These are phyloP conservation scores for Plasmodium knowlesi DNA, from an alignment of 169 alveolate species.

Conservation along the genomic window DNA sequence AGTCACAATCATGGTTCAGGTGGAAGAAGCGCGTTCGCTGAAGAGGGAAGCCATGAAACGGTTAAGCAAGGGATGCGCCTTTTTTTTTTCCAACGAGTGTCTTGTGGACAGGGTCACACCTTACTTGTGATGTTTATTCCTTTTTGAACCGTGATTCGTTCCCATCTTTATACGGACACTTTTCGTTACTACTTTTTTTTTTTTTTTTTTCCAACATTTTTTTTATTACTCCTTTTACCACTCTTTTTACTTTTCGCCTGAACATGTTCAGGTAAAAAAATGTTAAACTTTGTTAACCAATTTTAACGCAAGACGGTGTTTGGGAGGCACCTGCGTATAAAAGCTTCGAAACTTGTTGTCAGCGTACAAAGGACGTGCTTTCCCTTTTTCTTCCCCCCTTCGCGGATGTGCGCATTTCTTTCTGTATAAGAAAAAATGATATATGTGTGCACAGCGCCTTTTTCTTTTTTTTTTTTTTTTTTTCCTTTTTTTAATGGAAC, in stretches of 20 bases:
- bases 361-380: background rate
- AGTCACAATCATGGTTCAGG: background rate
- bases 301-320: background rate
- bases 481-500: background rate
- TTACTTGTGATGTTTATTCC: background rate
- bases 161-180: background rate
- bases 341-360: background rate
- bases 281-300: background rate
- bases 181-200: too few relatives aligned
- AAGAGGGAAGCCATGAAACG: background rate
- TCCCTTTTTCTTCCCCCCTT: background rate
- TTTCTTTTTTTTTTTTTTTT: background rate
- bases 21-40: conserved; percentile 56
- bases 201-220: background rate
- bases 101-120: background rate
- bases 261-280: background rate
- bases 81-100: background rate
- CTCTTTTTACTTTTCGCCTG: conserved; percentile 1
- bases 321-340: background rate
- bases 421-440: background rate
- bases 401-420: background rate
- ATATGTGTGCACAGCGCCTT: background rate
- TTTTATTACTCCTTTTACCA: background rate
- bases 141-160: background rate
- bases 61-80: background rate